These are phyloP conservation scores for Plenodomus tracheiphilus DNA, from an alignment of 2,329 filamentous ascomycete genomes.

Conservation along the genomic window DNA sequence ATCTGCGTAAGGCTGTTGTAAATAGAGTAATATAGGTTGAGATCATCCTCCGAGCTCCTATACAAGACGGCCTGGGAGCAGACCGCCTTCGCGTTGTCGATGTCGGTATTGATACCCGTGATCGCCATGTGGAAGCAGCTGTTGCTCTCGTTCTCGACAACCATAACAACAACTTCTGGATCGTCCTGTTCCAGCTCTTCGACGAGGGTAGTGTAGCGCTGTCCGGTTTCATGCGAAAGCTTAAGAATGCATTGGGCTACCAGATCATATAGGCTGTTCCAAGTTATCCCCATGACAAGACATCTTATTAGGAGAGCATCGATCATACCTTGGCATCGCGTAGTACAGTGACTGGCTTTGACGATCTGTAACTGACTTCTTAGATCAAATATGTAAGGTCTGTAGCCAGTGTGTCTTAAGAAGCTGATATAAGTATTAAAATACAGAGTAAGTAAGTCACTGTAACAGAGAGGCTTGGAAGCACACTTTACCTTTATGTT, in stretches of 20 bases:
- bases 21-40: constrained; percentile 3
- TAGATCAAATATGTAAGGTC: neutral
- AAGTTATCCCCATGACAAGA: neutral
- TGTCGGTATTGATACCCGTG: constrained; percentile 4
- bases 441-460: constrained; percentile 1
- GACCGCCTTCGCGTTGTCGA: constrained; percentile 6
- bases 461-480: neutral
- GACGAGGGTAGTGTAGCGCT: neutral
- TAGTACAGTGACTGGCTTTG: neutral
- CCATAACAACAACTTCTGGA: constrained; percentile 1
- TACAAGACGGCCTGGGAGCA: constrained; percentile 6
- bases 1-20: constrained; percentile 4
- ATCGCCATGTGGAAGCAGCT: constrained; percentile 6
- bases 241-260: constrained; percentile 3
- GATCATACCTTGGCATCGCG: constrained; percentile 1
- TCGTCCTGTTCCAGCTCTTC: constrained; percentile 4
- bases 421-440: constrained; percentile 3
- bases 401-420: neutral
- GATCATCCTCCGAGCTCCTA: constrained; percentile 4
- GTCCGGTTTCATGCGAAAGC: neutral
- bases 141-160: constrained; percentile 1
- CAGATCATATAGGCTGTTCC: constrained; percentile 1
- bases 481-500: neutral
- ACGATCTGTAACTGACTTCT: neutral
- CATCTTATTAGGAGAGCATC: neutral